These are phyloP conservation scores for Aspergillus haitiensis DNA, from an alignment of 495 filamentous ascomycete species.

Conservation along the genomic window DNA sequence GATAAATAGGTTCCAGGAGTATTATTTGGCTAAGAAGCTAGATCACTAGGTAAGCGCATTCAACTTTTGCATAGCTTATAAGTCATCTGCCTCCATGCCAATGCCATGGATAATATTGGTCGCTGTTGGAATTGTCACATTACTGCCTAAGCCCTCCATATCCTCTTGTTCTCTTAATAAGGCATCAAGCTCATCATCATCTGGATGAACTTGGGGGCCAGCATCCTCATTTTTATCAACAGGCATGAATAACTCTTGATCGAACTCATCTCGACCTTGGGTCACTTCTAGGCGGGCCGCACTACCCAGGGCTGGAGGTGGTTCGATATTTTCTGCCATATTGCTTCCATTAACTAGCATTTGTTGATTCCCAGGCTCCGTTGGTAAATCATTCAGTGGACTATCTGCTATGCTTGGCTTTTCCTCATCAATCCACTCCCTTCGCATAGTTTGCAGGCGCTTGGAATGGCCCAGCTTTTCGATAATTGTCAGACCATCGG, in stretches of 20 bases:
- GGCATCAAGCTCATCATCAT: conserved; percentile 40
- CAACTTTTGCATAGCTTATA: conserved; percentile 31
- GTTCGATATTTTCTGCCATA: background rate
- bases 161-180: conserved; percentile 39
- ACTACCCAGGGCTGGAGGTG: background rate
- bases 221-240: conserved; percentile 21
- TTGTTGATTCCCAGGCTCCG: background rate
- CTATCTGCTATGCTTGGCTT: conserved; percentile 28
- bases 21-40: too few relatives aligned
- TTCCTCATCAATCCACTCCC: conserved; percentile 84
- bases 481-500: conserved; percentile 85
- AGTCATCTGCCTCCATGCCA: conserved; percentile 23
- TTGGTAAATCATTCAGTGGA: background rate
- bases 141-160: background rate
- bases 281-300: background rate
- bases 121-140: background rate
- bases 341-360: background rate
- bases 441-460: conserved; percentile 67
- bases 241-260: conserved; percentile 32
- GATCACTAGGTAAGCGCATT: too few relatives aligned
- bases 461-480: conserved; percentile 90
- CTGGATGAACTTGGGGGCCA: conserved; percentile 22
- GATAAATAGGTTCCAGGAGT: too few relatives aligned
- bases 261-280: background rate
- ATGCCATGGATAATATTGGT: background rate